Evolutionary conservation across 257 asterid species (phyloP).

Genomic region (Scutellaria minor): DNA sequence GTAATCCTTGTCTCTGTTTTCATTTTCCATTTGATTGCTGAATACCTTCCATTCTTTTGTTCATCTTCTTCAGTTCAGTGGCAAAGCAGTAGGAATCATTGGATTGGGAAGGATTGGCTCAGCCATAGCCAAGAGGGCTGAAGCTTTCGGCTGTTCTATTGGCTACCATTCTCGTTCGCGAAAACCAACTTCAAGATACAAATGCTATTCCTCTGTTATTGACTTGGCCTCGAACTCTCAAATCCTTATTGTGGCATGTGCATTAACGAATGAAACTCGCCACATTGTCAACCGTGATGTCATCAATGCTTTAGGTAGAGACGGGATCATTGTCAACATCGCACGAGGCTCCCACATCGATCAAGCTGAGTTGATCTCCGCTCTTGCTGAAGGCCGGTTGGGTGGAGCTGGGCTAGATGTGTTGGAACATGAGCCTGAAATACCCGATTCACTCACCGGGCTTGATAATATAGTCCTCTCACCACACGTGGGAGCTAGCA

Average conservation of each 20-base stretch:
- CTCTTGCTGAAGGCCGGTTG: conserved; percentile 62
- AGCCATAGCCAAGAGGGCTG: conserved; percentile 75
- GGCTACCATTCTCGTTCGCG: conserved; percentile 61
- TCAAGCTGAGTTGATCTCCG: conserved; percentile 61
- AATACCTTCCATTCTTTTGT: neutral
- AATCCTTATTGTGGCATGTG: conserved; percentile 64
- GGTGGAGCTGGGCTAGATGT: conserved; percentile 81
- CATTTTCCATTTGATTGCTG: neutral
- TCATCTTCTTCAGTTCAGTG: conserved; percentile 56
- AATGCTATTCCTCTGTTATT: conserved; percentile 44
- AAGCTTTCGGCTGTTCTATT: conserved; percentile 70
- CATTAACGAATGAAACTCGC: conserved; percentile 58
- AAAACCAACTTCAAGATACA: conserved; percentile 52
- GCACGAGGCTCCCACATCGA: conserved; percentile 72
- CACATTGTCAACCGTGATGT: conserved; percentile 65
- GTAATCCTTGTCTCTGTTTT: neutral
- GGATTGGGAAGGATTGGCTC: conserved; percentile 85
- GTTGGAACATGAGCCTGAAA: conserved; percentile 64
- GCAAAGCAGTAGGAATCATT: conserved; percentile 71
- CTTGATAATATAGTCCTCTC: conserved; percentile 70
- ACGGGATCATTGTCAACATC: conserved; percentile 63
- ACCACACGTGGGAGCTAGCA: conserved; percentile 61
- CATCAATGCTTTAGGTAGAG: conserved; percentile 58
- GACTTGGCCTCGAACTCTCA: conserved; percentile 63
- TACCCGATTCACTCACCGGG: conserved; percentile 48